These are phyloP conservation scores for Fusarium pseudoanthophilum DNA, from an alignment of 2,329 filamentous ascomycete genomes.

Conservation along the genomic window DNA sequence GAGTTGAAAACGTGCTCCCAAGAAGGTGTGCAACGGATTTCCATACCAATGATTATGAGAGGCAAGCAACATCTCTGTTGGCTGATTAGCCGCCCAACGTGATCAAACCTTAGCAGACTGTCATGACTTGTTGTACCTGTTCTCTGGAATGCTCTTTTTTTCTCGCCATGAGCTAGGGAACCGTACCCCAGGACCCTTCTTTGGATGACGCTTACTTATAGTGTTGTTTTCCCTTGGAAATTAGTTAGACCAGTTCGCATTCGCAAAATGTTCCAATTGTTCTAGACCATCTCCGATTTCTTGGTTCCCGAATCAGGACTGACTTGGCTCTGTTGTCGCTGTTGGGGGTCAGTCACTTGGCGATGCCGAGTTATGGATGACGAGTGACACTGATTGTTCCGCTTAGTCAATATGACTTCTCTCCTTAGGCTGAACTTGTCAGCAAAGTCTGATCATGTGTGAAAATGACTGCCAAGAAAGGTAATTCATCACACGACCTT, in stretches of 20 bases:
- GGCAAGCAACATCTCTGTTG: background rate
- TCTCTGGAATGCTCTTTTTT: conserved; percentile 10
- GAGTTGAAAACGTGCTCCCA: background rate
- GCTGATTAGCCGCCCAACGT: background rate
- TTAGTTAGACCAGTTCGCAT: conserved; percentile 11
- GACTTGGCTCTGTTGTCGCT: conserved; percentile 1
- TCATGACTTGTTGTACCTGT: conserved; percentile 6
- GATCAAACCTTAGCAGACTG: background rate
- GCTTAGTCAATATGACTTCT: background rate
- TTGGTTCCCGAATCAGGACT: conserved; percentile 23
- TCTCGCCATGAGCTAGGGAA: background rate
- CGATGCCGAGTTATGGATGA: conserved; percentile 9
- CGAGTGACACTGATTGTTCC: background rate
- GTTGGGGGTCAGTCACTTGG: background rate
- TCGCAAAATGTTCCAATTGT: conserved; percentile 16
- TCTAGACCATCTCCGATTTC: conserved; percentile 16
- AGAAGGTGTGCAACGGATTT: background rate
- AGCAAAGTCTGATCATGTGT: background rate
- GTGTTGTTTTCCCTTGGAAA: conserved; percentile 10
- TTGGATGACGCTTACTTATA: conserved; percentile 19
- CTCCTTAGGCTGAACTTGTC: background rate
- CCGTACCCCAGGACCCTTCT: conserved; percentile 6
- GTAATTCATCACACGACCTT: conserved; percentile 22
- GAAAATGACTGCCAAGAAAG: conserved; percentile 11
- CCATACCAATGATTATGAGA: background rate